Conservation (phyloP, 768 basidiomycete species). For the Leccinum pellstonianum region DNA sequence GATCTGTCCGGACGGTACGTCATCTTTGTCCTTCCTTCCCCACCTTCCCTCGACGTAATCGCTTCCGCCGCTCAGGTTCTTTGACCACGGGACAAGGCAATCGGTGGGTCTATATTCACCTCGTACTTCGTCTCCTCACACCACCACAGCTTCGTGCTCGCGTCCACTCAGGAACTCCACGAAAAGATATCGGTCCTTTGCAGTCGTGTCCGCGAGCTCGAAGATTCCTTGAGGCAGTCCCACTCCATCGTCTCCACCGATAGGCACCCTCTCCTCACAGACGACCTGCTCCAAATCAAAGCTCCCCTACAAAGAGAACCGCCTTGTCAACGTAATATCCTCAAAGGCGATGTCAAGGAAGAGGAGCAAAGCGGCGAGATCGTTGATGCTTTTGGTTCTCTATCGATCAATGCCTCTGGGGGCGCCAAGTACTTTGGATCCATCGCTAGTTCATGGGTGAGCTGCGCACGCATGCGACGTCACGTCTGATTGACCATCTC, state of each 20-base stretch:
- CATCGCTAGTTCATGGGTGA: conserved; percentile 74
- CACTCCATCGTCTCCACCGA: conserved; percentile 60
- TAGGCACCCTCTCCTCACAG: conserved; percentile 63
- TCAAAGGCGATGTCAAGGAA: conserved; percentile 47
- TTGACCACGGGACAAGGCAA: conserved; percentile 82
- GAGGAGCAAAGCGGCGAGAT: conserved; percentile 66
- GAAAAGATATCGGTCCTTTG: conserved; percentile 78
- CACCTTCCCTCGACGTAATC: conserved; percentile 20
- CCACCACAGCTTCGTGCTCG: conserved; percentile 64
- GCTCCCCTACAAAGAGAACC: conserved; percentile 71
- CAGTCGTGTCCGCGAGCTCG: conserved; percentile 71
- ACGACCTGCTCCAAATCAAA: conserved; percentile 74
- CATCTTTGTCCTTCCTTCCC: conserved; percentile 12
- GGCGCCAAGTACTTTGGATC: conserved; percentile 76
- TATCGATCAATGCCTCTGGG: conserved; percentile 71
- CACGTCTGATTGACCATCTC: conserved; percentile 7
- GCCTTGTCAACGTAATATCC: conserved; percentile 40
- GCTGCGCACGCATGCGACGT: neutral
- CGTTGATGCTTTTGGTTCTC: conserved; percentile 76
- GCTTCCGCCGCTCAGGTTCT: conserved; percentile 48
- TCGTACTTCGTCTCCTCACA: neutral
- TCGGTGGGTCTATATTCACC: conserved; percentile 43
- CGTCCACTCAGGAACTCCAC: conserved; percentile 77
- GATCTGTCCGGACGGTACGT: conserved; percentile 76
- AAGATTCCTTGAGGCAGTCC: conserved; percentile 63